These are phyloP conservation scores for Psophocarpus tetragonolobus DNA, from an alignment of 306 rosid genomes.

Conservation along the genomic window DNA sequence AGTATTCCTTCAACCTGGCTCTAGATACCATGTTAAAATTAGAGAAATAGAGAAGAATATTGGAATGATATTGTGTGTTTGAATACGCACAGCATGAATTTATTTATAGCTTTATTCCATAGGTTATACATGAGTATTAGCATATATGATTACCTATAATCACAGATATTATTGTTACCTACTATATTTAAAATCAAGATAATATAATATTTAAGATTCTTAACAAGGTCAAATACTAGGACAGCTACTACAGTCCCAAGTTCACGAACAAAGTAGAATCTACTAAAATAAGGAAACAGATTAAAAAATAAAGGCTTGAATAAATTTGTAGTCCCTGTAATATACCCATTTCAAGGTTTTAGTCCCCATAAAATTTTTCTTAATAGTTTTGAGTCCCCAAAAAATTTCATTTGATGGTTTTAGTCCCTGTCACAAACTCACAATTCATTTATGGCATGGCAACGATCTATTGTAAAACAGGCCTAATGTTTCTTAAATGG, in stretches of 20 bases:
- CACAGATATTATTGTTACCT: too few relatives aligned
- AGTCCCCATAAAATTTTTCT: too few relatives aligned
- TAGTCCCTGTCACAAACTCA: neutral
- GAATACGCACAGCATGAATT: too few relatives aligned
- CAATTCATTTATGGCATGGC: neutral
- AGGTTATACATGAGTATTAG: too few relatives aligned
- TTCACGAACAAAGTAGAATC: neutral
- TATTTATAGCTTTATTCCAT: too few relatives aligned
- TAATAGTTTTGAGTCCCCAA: neutral
- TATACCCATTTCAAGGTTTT: neutral
- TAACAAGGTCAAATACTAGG: neutral
- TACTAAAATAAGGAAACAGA: neutral
- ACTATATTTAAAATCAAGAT: too few relatives aligned
- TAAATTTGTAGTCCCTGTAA: neutral
- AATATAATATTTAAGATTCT: too few relatives aligned
- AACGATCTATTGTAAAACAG: neutral
- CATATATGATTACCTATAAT: too few relatives aligned
- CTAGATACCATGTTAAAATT: too few relatives aligned
- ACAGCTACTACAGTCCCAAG: neutral
- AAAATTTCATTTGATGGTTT: neutral
- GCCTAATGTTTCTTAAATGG: neutral
- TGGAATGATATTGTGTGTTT: too few relatives aligned
- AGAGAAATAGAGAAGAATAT: too few relatives aligned
- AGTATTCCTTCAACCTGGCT: too few relatives aligned
- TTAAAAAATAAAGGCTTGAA: neutral